Evolutionary conservation across 805 yeast genomes (phyloP).

Genomic region (Saturnispora galanensis): DNA sequence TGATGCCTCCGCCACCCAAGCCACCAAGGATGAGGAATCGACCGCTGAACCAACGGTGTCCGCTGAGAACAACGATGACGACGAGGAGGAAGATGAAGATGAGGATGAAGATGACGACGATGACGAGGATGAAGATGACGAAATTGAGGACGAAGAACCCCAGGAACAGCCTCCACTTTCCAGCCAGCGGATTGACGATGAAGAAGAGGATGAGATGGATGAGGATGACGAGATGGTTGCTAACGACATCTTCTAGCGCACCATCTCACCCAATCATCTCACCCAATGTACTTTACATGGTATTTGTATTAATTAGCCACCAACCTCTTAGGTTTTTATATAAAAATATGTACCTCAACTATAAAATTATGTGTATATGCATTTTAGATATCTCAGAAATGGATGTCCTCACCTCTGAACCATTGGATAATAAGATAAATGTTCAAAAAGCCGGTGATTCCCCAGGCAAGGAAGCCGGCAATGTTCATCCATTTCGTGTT

Average conservation of each 20-base stretch:
- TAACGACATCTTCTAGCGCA: too few relatives aligned
- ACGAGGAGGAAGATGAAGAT: constrained; percentile 26
- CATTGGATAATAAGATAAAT: constrained; percentile 36
- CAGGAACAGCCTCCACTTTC: not conserved
- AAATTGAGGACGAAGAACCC: constrained; percentile 23
- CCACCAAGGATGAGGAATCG: constrained; percentile 16
- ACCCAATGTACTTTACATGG: too few relatives aligned
- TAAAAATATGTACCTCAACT: not conserved
- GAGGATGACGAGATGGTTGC: constrained; percentile 6
- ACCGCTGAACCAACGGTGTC: constrained; percentile 22
- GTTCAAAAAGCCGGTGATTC: constrained; percentile 61
- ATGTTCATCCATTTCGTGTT: constrained; percentile 51
- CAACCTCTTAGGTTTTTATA: not conserved
- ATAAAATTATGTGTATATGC: not conserved
- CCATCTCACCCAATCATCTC: too few relatives aligned
- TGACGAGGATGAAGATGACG: constrained; percentile 25
- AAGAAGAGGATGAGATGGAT: constrained; percentile 8
- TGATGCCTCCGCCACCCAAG: constrained; percentile 11
- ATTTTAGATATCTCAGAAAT: constrained; percentile 16
- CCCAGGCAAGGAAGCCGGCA: constrained; percentile 53
- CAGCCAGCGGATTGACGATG: constrained; percentile 5
- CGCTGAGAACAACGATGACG: constrained; percentile 15
- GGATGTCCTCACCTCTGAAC: constrained; percentile 27
- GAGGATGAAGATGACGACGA: constrained; percentile 24
- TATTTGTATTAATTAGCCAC: too few relatives aligned